Base-by-base conservation (phyloP, 106 monocot genomes). In the Allium cepa region DNA sequence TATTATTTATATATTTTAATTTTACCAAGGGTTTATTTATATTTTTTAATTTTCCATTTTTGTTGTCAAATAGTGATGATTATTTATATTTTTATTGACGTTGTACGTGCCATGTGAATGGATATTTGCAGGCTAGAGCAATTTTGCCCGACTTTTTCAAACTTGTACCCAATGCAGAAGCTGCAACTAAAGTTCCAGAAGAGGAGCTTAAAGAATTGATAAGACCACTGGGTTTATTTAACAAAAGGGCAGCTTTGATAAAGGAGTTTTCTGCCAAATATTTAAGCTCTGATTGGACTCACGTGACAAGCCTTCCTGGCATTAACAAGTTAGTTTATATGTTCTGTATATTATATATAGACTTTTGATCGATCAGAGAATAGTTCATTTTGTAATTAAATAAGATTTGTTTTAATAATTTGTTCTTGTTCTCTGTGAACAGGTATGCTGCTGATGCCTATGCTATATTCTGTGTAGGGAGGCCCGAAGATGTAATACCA, bases 361-460 rank as follows among this genome's bases (percentile, higher is more conserved):
- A 36, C 36, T 36, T 36, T 4, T 36, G 36, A 36, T 36, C 4
- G 36, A 22, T 22, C 22, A 36, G 36, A 5, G 36, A 36, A 36
- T 36, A 36, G 36, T 36, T 36, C 0, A 36, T 36, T 36, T 36
- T 36, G 36, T 36, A 5, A 36, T 5, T 36, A 36, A 4, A 36
- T 36, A 5, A 36, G 4, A 36, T 36, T 36, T 36, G 0, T 18
- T 18, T 53, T 63, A 14, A 12, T 52, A 10, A 36, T 26, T 56
- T 61, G 15, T n/a, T 18, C 22, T 5, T n/a, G 57, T 49, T 9
- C 27, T n/a, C 17, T 50, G 13, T 9, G 22, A 50, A 47, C 46
- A 80, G 84, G 77, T 87, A 87, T 70, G 87, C 83, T 7, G 87
- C 83, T 59, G 87, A 87, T 87, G 87, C 87, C 8, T 83, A 87